These are phyloP conservation scores for Tetratostichococcus sp. DNA, from an alignment of 139 green algal genomes.

Conservation along the genomic window DNA sequence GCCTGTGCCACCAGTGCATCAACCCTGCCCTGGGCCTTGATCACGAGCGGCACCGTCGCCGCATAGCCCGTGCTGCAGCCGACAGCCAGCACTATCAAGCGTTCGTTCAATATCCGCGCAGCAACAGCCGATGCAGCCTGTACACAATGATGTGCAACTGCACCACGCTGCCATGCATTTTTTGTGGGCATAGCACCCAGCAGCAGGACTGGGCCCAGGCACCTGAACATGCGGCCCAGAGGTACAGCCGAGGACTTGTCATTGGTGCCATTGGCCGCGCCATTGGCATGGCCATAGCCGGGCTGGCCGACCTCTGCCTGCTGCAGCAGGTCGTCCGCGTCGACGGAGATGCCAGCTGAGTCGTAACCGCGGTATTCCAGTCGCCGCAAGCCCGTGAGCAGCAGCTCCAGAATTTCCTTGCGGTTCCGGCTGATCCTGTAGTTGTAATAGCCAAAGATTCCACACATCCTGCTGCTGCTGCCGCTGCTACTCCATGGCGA, in stretches of 20 bases:
- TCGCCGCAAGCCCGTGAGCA: constrained; percentile 84
- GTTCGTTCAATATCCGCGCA: too few species aligned
- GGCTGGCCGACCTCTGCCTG: not conserved
- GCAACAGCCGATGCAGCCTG: too few species aligned
- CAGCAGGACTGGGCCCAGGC: too few species aligned
- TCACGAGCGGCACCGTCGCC: constrained; percentile 39
- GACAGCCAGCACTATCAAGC: too few species aligned
- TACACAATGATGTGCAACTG: too few species aligned
- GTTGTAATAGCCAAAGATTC: constrained; percentile 97
- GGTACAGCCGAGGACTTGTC: not conserved
- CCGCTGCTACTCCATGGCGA: too few species aligned
- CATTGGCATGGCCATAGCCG: constrained; percentile 1
- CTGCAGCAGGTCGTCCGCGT: constrained; percentile 27
- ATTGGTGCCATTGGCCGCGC: not conserved
- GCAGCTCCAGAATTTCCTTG: constrained; percentile 71
- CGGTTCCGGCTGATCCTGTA: constrained; percentile 56
- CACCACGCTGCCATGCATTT: too few species aligned
- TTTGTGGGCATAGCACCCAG: too few species aligned
- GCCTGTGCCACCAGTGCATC: constrained; percentile 65
- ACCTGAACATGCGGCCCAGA: too few species aligned
- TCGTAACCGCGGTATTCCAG: constrained; percentile 99
- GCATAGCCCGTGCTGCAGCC: not conserved
- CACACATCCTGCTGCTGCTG: constrained; percentile 73
- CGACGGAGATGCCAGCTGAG: constrained; percentile 87
- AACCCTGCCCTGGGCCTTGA: constrained; percentile 91